These are phyloP conservation scores for Anisogramma anomala DNA, from an alignment of 2,329 filamentous ascomycete species.

Conservation along the genomic window DNA sequence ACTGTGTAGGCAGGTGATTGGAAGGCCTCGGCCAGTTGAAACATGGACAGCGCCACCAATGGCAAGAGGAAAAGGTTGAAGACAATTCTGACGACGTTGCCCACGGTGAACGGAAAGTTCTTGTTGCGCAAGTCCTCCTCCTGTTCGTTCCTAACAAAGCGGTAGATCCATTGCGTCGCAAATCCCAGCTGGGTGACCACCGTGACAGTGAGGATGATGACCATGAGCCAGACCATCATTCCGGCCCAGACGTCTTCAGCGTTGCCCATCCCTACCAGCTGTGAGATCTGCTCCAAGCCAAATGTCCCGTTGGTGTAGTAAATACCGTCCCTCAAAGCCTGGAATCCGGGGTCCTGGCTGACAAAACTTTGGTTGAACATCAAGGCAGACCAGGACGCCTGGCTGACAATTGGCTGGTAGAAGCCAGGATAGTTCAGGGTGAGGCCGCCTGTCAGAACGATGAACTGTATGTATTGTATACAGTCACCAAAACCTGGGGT, in stretches of 20 bases:
- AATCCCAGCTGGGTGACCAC: slow-evolving; percentile 69
- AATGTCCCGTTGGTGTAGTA: slow-evolving; percentile 69
- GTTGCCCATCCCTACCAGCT: slow-evolving; percentile 69
- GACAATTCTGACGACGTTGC: slow-evolving; percentile 70
- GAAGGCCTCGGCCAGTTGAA: slow-evolving; percentile 70
- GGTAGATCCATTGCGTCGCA: slow-evolving; percentile 62
- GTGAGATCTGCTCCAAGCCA: slow-evolving; percentile 67
- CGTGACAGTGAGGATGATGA: slow-evolving; percentile 58
- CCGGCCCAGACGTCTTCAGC: slow-evolving; percentile 81
- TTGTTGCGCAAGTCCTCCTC: slow-evolving; percentile 85
- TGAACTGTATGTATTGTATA: slow-evolving; percentile 91
- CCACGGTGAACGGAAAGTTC: slow-evolving; percentile 77
- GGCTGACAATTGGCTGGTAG: slow-evolving; percentile 83
- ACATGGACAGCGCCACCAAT: slow-evolving; percentile 75
- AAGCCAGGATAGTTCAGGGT: slow-evolving; percentile 86
- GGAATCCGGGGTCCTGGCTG: slow-evolving; percentile 51
- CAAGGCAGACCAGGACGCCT: slow-evolving; percentile 75
- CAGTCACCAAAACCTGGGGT: slow-evolving; percentile 96
- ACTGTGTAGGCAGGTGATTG: slow-evolving; percentile 60
- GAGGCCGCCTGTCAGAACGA: slow-evolving; percentile 75
- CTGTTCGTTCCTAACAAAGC: slow-evolving; percentile 55
- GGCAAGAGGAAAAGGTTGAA: slow-evolving; percentile 91
- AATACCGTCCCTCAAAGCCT: slow-evolving; percentile 70
- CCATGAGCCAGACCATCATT: slow-evolving; percentile 82
- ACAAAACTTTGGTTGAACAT: slow-evolving; percentile 92